Evolutionary conservation across 2,329 filamentous ascomycete genomes (phyloP).

Genomic region (Aspergillus terreus): DNA sequence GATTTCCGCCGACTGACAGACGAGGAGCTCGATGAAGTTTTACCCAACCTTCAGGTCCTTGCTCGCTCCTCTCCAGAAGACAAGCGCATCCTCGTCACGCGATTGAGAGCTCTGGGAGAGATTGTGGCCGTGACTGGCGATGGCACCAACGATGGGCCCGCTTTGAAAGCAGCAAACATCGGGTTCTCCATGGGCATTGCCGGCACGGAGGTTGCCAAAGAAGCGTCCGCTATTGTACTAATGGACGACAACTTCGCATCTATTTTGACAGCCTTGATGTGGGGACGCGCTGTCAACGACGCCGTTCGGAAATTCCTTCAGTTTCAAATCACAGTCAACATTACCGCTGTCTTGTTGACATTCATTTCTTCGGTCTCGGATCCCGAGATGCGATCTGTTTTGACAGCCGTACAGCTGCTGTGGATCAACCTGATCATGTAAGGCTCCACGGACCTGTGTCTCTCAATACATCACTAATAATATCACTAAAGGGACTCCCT

Average conservation of each 20-base stretch:
- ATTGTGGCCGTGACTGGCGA: slow-evolving; percentile 60
- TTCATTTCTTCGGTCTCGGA: slow-evolving; percentile 77
- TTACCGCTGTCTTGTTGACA: slow-evolving; percentile 79
- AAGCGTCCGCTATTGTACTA: slow-evolving; percentile 62
- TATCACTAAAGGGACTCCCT: slow-evolving; percentile 9
- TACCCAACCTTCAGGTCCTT: slow-evolving; percentile 58
- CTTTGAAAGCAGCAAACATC: slow-evolving; percentile 60
- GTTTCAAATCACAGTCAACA: slow-evolving; percentile 69
- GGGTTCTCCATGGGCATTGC: slow-evolving; percentile 64
- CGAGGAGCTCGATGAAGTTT: slow-evolving; percentile 51
- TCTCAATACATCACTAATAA: slow-evolving; percentile 49
- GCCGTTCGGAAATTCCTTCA: slow-evolving; percentile 61
- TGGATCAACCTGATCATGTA: slow-evolving; percentile 98
- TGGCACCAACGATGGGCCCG: slow-evolving; percentile 61
- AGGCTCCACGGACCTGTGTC: slow-evolving; percentile 72
- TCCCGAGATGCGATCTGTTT: slow-evolving; percentile 61
- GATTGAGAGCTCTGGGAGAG: slow-evolving; percentile 56
- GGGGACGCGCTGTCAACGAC: slow-evolving; percentile 64
- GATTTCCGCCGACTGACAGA: slow-evolving; percentile 58
- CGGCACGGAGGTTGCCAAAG: slow-evolving; percentile 62
- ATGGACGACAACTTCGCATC: slow-evolving; percentile 61
- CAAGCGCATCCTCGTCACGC: slow-evolving; percentile 58
- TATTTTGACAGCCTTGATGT: slow-evolving; percentile 61
- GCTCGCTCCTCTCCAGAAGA: slow-evolving; percentile 62
- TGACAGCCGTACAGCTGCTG: slow-evolving; percentile 81